These are phyloP conservation scores for Xylariales sp. DNA, from an alignment of 2,329 filamentous ascomycete species.

Conservation along the genomic window DNA sequence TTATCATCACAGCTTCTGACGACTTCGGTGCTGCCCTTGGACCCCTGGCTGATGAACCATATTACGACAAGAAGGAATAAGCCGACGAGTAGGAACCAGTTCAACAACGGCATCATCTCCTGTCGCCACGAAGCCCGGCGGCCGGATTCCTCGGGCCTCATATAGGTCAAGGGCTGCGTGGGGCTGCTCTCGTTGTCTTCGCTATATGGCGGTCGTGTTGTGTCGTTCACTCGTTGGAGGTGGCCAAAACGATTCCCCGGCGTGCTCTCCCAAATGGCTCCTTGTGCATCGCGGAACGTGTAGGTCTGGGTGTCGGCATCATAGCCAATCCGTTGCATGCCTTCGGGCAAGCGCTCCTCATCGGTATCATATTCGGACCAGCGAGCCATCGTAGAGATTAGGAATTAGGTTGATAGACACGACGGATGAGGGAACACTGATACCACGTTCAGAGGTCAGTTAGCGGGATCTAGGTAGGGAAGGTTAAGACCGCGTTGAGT, in stretches of 20 bases:
- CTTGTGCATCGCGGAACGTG: slow-evolving; percentile 58
- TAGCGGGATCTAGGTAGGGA: slow-evolving; percentile 21
- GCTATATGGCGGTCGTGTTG: slow-evolving; percentile 38
- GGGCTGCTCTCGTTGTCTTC: slow-evolving; percentile 41
- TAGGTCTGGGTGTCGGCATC: slow-evolving; percentile 62
- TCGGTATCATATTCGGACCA: slow-evolving; percentile 55
- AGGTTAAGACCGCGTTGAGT: not conserved
- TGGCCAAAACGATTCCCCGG: slow-evolving; percentile 59
- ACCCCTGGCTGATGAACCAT: slow-evolving; percentile 58
- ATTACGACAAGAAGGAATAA: slow-evolving; percentile 62
- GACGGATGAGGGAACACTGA: not conserved
- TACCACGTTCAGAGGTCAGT: not conserved
- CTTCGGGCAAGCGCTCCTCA: slow-evolving; percentile 60
- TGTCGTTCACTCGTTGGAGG: slow-evolving; percentile 48
- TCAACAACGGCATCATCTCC: slow-evolving; percentile 66
- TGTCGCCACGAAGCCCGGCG: slow-evolving; percentile 59
- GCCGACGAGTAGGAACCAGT: slow-evolving; percentile 66
- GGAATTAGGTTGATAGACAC: not conserved
- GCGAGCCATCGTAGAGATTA: slow-evolving; percentile 46
- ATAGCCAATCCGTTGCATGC: slow-evolving; percentile 62
- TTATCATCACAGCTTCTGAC: slow-evolving; percentile 47
- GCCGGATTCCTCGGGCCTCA: slow-evolving; percentile 20
- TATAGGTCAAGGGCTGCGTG: slow-evolving; percentile 39
- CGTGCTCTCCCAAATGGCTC: slow-evolving; percentile 58
- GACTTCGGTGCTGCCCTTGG: slow-evolving; percentile 39